phyloP scores from a whole-genome alignment of 129 eudicot genomes.

The Arctium minus region DNA sequence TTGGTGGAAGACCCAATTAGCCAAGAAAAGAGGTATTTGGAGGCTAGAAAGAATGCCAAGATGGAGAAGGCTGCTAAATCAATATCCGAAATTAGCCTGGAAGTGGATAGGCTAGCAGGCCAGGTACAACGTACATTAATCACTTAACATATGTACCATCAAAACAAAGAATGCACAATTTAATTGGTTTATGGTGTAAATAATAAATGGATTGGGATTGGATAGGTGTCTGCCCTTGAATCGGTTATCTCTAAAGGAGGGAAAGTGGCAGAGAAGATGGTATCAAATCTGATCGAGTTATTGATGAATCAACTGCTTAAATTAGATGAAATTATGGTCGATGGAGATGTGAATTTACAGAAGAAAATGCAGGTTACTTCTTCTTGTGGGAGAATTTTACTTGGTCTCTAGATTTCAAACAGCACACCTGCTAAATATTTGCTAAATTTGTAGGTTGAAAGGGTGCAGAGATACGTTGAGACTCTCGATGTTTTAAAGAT shows the following conservation, averaged over 20 bases:
- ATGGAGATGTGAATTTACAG: conserved; percentile 68
- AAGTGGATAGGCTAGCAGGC: conserved; percentile 75
- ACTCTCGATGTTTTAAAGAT: conserved; percentile 75
- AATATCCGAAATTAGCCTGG: conserved; percentile 63
- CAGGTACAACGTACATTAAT: conserved; percentile 42
- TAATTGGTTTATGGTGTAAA: neutral
- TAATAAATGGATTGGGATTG: neutral
- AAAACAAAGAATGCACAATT: neutral
- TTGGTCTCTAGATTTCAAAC: neutral
- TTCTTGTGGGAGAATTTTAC: neutral
- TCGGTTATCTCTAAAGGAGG: conserved; percentile 70
- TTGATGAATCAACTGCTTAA: conserved; percentile 84
- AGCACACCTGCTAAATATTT: neutral
- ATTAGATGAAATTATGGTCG: conserved; percentile 62
- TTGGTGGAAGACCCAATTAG: conserved; percentile 77
- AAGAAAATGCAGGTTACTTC: conserved; percentile 75
- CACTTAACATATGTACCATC: neutral
- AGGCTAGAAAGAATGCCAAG: conserved; percentile 66
- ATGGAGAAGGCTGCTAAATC: conserved; percentile 59
- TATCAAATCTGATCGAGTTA: conserved; percentile 46
- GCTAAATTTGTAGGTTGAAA: conserved; percentile 48
- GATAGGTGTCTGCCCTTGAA: conserved; percentile 73
- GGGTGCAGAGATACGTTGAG: conserved; percentile 83
- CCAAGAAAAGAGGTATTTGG: conserved; percentile 70
- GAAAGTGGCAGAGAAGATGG: conserved; percentile 59